phyloP scores from a whole-genome alignment of 306 rosid genomes.

The Acmispon strigosus region DNA sequence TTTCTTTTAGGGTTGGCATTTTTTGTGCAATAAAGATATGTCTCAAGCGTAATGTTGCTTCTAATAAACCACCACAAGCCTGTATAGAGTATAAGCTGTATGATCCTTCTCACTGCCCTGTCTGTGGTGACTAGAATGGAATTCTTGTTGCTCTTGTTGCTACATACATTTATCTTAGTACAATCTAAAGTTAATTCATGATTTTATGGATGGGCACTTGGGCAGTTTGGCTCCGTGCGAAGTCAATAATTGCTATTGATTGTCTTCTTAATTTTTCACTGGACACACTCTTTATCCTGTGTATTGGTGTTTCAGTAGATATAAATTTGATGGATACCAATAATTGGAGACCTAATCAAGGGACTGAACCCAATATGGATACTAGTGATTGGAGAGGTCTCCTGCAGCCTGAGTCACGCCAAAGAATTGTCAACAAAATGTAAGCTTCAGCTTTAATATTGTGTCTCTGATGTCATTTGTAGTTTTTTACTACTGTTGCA shows the following conservation, averaged over 20 bases:
- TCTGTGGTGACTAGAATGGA: background rate
- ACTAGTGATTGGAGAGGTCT: conserved; percentile 39
- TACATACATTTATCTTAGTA: background rate
- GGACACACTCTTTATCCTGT: background rate
- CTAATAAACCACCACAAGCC: background rate
- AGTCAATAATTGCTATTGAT: background rate
- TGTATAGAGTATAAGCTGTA: background rate
- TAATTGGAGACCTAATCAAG: conserved; percentile 45
- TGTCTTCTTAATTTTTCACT: background rate
- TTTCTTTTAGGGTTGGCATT: background rate
- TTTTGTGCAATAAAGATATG: background rate
- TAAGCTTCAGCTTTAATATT: conserved; percentile 20
- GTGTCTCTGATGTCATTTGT: background rate
- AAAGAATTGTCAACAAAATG: conserved; percentile 51
- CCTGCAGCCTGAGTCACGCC: conserved; percentile 38
- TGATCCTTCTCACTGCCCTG: background rate
- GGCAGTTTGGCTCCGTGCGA: background rate
- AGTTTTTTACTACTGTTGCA: background rate
- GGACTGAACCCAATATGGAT: conserved; percentile 34
- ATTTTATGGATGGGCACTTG: background rate
- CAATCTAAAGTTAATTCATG: background rate
- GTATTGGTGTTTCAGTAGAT: conserved; percentile 4
- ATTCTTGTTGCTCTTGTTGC: background rate
- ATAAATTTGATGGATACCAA: conserved; percentile 28
- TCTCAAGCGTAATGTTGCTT: background rate